phyloP scores from a whole-genome alignment of 2,329 filamentous ascomycete genomes.

The Calonectria pauciramosa region DNA sequence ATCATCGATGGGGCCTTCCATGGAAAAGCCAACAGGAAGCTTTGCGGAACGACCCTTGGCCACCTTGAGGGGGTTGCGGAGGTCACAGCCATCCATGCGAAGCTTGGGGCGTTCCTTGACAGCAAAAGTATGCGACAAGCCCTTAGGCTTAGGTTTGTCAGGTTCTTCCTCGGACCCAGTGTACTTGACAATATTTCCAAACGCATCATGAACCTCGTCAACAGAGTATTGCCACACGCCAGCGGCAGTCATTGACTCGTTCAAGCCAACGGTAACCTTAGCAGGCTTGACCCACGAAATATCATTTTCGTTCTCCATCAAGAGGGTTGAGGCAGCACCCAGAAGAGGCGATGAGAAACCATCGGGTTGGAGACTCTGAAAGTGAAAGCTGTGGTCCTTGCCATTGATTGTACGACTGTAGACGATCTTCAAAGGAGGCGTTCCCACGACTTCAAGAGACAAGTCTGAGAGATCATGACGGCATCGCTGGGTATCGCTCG shows the following conservation, averaged over 20 bases:
- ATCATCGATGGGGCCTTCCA: constrained; percentile 70
- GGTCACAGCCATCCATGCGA: constrained; percentile 80
- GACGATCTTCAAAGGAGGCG: constrained; percentile 90
- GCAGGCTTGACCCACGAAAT: constrained; percentile 85
- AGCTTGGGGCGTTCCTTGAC: constrained; percentile 90
- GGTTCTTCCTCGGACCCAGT: constrained; percentile 75
- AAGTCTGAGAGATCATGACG: constrained; percentile 90
- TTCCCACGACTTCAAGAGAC: constrained; percentile 85
- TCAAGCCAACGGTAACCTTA: constrained; percentile 84
- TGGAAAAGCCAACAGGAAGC: constrained; percentile 80
- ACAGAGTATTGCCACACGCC: constrained; percentile 92
- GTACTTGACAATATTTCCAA: constrained; percentile 89
- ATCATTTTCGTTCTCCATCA: constrained; percentile 75
- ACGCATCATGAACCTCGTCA: constrained; percentile 91
- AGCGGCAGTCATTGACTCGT: constrained; percentile 85
- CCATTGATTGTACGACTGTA: constrained; percentile 92
- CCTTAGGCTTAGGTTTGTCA: constrained; percentile 72
- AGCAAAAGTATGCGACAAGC: constrained; percentile 81
- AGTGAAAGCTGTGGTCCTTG: constrained; percentile 86
- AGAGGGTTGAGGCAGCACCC: constrained; percentile 70
- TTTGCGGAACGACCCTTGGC: constrained; percentile 78
- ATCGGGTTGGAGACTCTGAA: constrained; percentile 94
- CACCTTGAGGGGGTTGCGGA: constrained; percentile 84
- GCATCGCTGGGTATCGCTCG: constrained; percentile 77
- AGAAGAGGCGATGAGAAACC: constrained; percentile 84